Conservation (phyloP, 1,139 yeast genomes). For the Blastobotrys apis region DNA sequence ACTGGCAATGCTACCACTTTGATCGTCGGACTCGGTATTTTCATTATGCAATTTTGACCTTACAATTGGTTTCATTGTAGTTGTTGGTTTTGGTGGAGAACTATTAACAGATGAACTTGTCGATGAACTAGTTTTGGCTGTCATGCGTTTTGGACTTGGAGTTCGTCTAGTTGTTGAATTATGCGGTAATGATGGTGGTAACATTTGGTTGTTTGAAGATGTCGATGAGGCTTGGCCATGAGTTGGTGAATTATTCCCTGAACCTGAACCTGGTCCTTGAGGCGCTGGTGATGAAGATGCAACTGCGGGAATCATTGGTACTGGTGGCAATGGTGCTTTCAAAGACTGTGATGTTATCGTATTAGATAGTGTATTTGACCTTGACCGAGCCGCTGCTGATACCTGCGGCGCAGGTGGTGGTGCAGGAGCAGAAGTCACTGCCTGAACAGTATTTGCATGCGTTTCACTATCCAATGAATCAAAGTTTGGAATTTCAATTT, state of each 20-base stretch:
- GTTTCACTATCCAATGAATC: conserved; percentile 37
- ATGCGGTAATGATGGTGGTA: conserved; percentile 15
- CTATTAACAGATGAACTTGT: neutral
- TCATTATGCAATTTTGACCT: conserved; percentile 9
- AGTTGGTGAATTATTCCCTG: conserved; percentile 8
- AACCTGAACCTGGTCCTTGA: conserved; percentile 6
- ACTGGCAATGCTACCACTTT: neutral
- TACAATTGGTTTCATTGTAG: conserved; percentile 10
- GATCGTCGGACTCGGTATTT: neutral
- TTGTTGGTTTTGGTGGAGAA: conserved; percentile 11
- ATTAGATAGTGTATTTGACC: conserved; percentile 16
- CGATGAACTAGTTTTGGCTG: conserved; percentile 11
- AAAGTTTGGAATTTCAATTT: conserved; percentile 54
- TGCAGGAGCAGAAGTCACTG: neutral
- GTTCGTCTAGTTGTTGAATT: conserved; percentile 15
- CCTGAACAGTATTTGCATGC: conserved; percentile 5
- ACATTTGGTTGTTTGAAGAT: conserved; percentile 4
- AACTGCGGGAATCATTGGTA: conserved; percentile 15
- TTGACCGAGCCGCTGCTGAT: conserved; percentile 18
- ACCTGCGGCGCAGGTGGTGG: conserved; percentile 14
- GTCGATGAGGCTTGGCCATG: neutral
- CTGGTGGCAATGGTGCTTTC: conserved; percentile 14
- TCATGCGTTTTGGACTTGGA: conserved; percentile 20
- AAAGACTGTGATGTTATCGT: conserved; percentile 9
- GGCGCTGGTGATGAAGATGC: conserved; percentile 13